phyloP scores from a whole-genome alignment of 768 basidiomycete species.

The Nidularia sp. region DNA sequence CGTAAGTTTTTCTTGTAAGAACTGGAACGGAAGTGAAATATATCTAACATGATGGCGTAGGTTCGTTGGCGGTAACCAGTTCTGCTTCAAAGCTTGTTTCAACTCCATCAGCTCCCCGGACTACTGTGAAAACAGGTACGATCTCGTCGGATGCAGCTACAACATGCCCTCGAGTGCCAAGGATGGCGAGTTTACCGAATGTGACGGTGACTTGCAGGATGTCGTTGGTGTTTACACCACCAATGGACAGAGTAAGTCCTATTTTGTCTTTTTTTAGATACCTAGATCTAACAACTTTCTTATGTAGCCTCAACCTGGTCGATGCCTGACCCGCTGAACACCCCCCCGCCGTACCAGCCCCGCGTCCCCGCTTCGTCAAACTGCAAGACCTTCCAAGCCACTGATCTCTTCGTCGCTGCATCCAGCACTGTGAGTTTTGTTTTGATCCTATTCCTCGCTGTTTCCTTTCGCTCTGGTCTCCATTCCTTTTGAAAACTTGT shows the following conservation, averaged over 20 bases:
- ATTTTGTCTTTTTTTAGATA: too few relatives aligned
- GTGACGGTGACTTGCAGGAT: slow-evolving; percentile 62
- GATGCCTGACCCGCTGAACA: too few relatives aligned
- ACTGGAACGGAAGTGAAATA: slow-evolving; percentile 1
- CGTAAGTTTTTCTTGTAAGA: slow-evolving; percentile 27
- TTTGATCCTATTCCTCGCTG: too few relatives aligned
- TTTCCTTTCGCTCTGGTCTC: too few relatives aligned
- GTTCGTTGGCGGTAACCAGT: slow-evolving; percentile 32
- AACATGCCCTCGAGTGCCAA: slow-evolving; percentile 66
- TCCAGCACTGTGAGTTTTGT: background rate
- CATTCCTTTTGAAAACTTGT: too few relatives aligned
- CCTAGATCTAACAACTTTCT: too few relatives aligned
- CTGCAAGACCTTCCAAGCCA: slow-evolving; percentile 24
- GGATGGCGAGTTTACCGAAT: slow-evolving; percentile 58
- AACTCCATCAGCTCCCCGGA: slow-evolving; percentile 47
- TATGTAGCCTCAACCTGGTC: too few relatives aligned
- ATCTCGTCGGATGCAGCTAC: slow-evolving; percentile 71
- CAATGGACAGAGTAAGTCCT: too few relatives aligned
- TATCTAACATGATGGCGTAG: slow-evolving; percentile 12
- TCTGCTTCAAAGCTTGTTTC: slow-evolving; percentile 74
- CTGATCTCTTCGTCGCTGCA: slow-evolving; percentile 19
- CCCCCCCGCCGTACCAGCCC: slow-evolving; percentile 35
- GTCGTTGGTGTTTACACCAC: slow-evolving; percentile 48
- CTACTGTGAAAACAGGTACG: slow-evolving; percentile 71
- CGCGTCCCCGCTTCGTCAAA: slow-evolving; percentile 32